Conservation (phyloP, 352 stramenopile genomes). For the Plasmopara viticola region DNA sequence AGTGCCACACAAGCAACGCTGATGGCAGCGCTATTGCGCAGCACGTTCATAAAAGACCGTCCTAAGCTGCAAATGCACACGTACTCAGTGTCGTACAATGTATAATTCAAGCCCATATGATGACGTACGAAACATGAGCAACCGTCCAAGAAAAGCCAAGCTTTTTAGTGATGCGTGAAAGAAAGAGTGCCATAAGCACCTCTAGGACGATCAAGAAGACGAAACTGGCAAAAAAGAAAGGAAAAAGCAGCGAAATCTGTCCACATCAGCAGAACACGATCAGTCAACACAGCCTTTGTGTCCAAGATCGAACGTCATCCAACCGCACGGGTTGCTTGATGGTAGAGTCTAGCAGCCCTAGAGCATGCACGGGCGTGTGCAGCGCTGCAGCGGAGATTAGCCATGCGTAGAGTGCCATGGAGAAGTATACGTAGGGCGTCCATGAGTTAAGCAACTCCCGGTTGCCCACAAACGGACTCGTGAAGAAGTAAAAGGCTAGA, state of each 20-base stretch:
- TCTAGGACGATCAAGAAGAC: constrained; percentile 69
- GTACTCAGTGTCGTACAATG: neutral
- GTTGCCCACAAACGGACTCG: constrained; percentile 81
- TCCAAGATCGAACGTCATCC: neutral
- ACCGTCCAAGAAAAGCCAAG: constrained; percentile 58
- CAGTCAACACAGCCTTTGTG: neutral
- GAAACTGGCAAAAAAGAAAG: constrained; percentile 81
- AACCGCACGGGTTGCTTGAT: constrained; percentile 76
- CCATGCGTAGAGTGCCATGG: constrained; percentile 82
- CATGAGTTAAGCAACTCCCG: constrained; percentile 77
- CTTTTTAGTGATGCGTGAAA: constrained; percentile 46
- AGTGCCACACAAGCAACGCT: constrained; percentile 77
- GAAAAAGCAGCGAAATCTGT: constrained; percentile 75
- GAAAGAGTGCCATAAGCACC: constrained; percentile 54
- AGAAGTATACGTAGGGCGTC: constrained; percentile 86
- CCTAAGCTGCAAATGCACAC: constrained; percentile 28
- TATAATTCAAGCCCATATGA: neutral
- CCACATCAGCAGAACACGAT: neutral
- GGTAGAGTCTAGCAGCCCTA: constrained; percentile 68
- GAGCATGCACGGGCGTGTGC: constrained; percentile 63
- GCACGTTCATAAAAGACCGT: constrained; percentile 74
- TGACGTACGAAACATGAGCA: constrained; percentile 63
- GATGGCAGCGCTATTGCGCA: constrained; percentile 78
- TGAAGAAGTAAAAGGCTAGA: constrained; percentile 87
- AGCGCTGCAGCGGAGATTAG: constrained; percentile 68